Percentiles rank a stretch among this genome's conserved stretches.
Evolutionary conservation across 208 protist genomes (phyloP).

Genomic region (Leishmania major): DNA sequence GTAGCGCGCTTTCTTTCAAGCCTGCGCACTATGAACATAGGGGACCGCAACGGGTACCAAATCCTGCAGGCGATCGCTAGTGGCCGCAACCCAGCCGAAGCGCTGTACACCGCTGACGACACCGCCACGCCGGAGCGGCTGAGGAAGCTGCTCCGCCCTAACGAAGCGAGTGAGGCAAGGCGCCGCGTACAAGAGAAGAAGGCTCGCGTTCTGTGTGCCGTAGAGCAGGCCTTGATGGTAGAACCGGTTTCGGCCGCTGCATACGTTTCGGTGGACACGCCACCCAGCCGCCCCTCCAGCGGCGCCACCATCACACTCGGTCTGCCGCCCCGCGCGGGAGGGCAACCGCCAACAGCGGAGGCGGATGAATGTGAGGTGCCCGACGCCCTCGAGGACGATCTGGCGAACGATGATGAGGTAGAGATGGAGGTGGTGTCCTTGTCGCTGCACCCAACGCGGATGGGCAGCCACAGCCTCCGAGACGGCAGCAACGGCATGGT

Average conservation of each 20-base stretch:
- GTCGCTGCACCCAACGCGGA: conserved; percentile 16
- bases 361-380: conserved; percentile 12
- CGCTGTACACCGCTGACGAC: conserved; percentile 32
- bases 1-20: conserved; percentile 65
- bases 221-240: conserved; percentile 48
- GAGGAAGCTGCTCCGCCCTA: conserved; percentile 1
- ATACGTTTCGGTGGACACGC: neutral
- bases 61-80: conserved; percentile 49
- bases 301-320: conserved; percentile 6
- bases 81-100: conserved; percentile 35
- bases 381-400: conserved; percentile 25
- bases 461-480: conserved; percentile 21
- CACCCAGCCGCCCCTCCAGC: neutral
- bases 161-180: conserved; percentile 16
- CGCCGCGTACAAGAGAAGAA: conserved; percentile 41
- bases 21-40: conserved; percentile 77
- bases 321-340: conserved; percentile 12
- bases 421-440: conserved; percentile 26
- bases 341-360: neutral
- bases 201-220: conserved; percentile 61
- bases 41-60: conserved; percentile 46
- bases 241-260: neutral
- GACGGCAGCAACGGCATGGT: conserved; percentile 32
- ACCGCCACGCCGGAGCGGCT: conserved; percentile 20
- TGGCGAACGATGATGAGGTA: conserved; percentile 19